Conservation (phyloP, 805 yeast species). For the Cyberlindnera mycetangii region DNA sequence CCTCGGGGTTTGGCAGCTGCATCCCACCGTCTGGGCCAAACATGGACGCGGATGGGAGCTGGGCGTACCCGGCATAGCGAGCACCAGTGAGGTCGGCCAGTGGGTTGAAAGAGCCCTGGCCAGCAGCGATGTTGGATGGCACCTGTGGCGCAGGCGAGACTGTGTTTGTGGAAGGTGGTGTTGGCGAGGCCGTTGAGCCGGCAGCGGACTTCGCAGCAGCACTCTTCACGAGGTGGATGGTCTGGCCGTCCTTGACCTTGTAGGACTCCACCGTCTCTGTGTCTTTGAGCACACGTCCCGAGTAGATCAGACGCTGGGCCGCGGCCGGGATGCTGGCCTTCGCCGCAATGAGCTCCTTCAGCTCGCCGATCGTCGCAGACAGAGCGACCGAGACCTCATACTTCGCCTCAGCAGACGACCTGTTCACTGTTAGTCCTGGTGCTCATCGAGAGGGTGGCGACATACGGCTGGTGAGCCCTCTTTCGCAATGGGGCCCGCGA, state of each 20-base stretch:
- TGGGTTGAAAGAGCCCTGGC: slow-evolving; percentile 86
- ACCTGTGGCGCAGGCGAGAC: slow-evolving; percentile 31
- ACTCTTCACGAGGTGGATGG: slow-evolving; percentile 86
- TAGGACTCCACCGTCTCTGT: slow-evolving; percentile 69
- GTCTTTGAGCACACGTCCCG: slow-evolving; percentile 92
- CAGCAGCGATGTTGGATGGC: slow-evolving; percentile 83
- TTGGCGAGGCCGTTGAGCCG: slow-evolving; percentile 9
- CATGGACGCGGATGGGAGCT: slow-evolving; percentile 81
- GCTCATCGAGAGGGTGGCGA: not conserved
- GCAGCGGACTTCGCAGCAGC: slow-evolving; percentile 46
- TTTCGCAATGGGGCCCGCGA: not conserved
- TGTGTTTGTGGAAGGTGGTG: slow-evolving; percentile 39
- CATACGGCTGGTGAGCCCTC: no score
- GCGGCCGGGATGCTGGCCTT: slow-evolving; percentile 65
- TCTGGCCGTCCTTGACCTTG: slow-evolving; percentile 81
- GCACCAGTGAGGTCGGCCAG: slow-evolving; percentile 93
- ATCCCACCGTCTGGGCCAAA: slow-evolving; percentile 96
- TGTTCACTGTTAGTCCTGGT: slow-evolving; percentile 11
- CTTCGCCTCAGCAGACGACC: slow-evolving; percentile 70
- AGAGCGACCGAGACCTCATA: slow-evolving; percentile 59
- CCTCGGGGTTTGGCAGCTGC: slow-evolving; percentile 68
- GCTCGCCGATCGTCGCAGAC: slow-evolving; percentile 55
- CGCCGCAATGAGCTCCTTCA: slow-evolving; percentile 63
- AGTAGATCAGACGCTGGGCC: slow-evolving; percentile 86
- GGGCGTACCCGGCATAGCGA: slow-evolving; percentile 88